Conservation (phyloP, 1,284 basidiomycete species). For the Tylopilus sp. region DNA sequence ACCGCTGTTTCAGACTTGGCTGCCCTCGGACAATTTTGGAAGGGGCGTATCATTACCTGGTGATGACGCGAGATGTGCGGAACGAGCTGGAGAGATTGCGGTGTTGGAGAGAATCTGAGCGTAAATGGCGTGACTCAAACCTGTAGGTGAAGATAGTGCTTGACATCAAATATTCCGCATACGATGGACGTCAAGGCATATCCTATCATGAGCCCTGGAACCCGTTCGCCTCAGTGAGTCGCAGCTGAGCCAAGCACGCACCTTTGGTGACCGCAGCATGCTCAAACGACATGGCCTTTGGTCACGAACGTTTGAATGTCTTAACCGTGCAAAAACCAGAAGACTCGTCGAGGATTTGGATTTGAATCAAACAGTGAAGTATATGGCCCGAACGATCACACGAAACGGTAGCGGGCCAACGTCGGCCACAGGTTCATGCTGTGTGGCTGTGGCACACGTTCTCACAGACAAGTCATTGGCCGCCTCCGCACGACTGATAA, state of each 20-base stretch:
- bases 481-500: constrained; percentile 1
- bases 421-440: not conserved
- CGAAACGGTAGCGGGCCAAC: not conserved
- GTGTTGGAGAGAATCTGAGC: constrained; percentile 12
- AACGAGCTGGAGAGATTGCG: constrained; percentile 42
- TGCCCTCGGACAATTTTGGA: constrained; percentile 10
- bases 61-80: constrained; percentile 69
- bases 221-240: not conserved
- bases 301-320: not conserved
- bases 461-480: not conserved
- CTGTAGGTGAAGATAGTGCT: constrained; percentile 83
- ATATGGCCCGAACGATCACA: not conserved
- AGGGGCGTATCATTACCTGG: constrained; percentile 43
- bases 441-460: constrained; percentile 13
- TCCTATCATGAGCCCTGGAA: constrained; percentile 69
- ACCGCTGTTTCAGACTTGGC: constrained; percentile 23
- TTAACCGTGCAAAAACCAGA: not conserved
- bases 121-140: constrained; percentile 33
- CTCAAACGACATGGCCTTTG: constrained; percentile 61
- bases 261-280: constrained; percentile 78
- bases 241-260: constrained; percentile 21
- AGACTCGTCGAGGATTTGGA: not conserved
- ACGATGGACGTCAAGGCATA: constrained; percentile 65
- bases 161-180: constrained; percentile 75
- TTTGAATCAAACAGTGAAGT: not conserved